A percentile compares a stretch with the other conserved stretches of the same genome.
phyloP scores from a whole-genome alignment of 1,139 yeast species.

The Zygoascus sp. region DNA sequence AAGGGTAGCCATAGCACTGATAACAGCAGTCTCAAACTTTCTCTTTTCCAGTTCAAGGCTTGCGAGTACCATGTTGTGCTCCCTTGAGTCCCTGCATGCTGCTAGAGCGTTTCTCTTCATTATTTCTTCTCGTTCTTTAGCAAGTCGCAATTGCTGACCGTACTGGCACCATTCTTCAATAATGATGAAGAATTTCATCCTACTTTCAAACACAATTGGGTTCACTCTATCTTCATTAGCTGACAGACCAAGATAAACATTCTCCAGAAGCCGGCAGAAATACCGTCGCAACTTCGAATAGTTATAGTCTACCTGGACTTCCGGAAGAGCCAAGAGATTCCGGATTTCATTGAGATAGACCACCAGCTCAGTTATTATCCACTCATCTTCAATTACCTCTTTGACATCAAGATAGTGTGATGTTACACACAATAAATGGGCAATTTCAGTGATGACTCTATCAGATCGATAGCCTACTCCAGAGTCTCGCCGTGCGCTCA shows the following conservation, averaged over 20 bases:
- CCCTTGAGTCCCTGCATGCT: slow-evolving; percentile 30
- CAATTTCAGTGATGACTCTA: slow-evolving; percentile 65
- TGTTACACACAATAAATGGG: slow-evolving; percentile 72
- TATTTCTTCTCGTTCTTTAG: slow-evolving; percentile 60
- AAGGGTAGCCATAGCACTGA: slow-evolving; percentile 79
- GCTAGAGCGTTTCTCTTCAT: slow-evolving; percentile 43
- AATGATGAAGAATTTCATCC: slow-evolving; percentile 75
- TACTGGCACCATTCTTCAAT: slow-evolving; percentile 94
- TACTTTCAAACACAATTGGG: slow-evolving; percentile 80
- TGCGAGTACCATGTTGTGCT: slow-evolving; percentile 51
- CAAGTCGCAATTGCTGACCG: slow-evolving; percentile 59
- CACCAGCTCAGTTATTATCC: slow-evolving; percentile 63
- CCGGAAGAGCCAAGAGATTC: slow-evolving; percentile 52
- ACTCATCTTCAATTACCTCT: slow-evolving; percentile 56
- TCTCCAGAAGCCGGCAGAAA: slow-evolving; percentile 73
- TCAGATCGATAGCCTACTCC: slow-evolving; percentile 39
- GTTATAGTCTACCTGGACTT: slow-evolving; percentile 62
- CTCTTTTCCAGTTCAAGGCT: slow-evolving; percentile 78
- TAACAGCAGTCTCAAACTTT: slow-evolving; percentile 63
- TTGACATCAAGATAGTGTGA: slow-evolving; percentile 56
- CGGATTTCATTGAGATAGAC: slow-evolving; percentile 63
- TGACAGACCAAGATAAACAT: slow-evolving; percentile 53
- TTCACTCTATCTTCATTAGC: slow-evolving; percentile 41
- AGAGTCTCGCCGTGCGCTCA: slow-evolving; percentile 16
- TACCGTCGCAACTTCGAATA: slow-evolving; percentile 75